Percentiles rank a stretch among this genome's conserved stretches.
Evolutionary conservation across 2,329 filamentous ascomycete species (phyloP).

Genomic region (Curvularia verruculosa): DNA sequence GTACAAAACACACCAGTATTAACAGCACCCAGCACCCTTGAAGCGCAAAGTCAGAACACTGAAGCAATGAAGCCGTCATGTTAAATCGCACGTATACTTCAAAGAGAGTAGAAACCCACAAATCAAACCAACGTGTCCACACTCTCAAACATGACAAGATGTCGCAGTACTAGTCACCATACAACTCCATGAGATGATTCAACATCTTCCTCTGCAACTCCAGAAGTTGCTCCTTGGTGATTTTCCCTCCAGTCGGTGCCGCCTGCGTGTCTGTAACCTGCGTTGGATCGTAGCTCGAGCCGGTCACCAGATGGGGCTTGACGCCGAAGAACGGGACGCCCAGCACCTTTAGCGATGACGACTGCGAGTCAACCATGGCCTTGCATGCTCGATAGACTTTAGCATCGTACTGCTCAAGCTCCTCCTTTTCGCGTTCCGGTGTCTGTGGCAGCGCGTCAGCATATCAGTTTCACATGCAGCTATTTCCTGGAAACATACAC

Average conservation of each 20-base stretch:
- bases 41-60: not conserved
- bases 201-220: slow-evolving; percentile 47
- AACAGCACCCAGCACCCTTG: not conserved
- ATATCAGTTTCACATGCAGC: not conserved
- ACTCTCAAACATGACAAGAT: not conserved
- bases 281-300: slow-evolving; percentile 25
- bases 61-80: not conserved
- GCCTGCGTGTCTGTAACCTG: slow-evolving; percentile 6
- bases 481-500: slow-evolving; percentile 20
- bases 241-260: slow-evolving; percentile 20
- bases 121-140: not conserved
- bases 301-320: slow-evolving; percentile 30
- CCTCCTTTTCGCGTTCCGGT: slow-evolving; percentile 57
- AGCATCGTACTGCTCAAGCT: slow-evolving; percentile 64
- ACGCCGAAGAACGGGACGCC: slow-evolving; percentile 49
- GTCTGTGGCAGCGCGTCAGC: slow-evolving; percentile 41
- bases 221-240: slow-evolving; percentile 36
- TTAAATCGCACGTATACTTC: not conserved
- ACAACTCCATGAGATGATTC: slow-evolving; percentile 41
- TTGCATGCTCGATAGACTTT: slow-evolving; percentile 67
- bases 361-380: slow-evolving; percentile 66
- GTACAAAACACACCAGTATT: not conserved
- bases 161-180: slow-evolving; percentile 27
- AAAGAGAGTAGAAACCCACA: not conserved
- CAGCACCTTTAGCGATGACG: slow-evolving; percentile 60